Evolutionary conservation across 805 yeast species (phyloP).

Genomic region (Nakazawaea sp.): DNA sequence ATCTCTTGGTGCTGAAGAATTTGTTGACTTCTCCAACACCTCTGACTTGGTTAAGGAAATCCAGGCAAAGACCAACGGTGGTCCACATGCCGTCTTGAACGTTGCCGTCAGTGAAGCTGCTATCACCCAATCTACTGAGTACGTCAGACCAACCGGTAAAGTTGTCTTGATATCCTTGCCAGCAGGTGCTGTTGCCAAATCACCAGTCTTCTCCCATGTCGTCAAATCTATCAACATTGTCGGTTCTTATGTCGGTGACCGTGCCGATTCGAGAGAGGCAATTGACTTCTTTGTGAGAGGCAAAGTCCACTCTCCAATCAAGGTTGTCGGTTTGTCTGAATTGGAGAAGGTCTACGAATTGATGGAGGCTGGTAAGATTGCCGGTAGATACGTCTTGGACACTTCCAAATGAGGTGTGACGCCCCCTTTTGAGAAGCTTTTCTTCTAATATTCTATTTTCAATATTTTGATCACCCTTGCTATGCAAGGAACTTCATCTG

Average conservation of each 20-base stretch:
- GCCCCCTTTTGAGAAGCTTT: not conserved
- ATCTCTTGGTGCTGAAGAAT: constrained; percentile 60
- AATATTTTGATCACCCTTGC: no score
- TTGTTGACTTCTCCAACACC: constrained; percentile 50
- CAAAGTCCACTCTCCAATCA: constrained; percentile 30
- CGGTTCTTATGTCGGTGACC: constrained; percentile 76
- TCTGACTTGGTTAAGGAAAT: constrained; percentile 51
- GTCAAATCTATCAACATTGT: constrained; percentile 54
- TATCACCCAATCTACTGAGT: constrained; percentile 51
- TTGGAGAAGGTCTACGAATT: constrained; percentile 61
- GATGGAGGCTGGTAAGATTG: constrained; percentile 80
- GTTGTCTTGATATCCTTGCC: constrained; percentile 51
- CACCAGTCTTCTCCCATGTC: constrained; percentile 60
- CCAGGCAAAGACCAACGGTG: constrained; percentile 56
- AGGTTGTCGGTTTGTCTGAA: constrained; percentile 68
- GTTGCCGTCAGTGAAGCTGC: constrained; percentile 71
- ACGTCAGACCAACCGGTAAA: constrained; percentile 62
- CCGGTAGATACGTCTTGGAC: constrained; percentile 88
- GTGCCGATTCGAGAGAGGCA: constrained; percentile 54
- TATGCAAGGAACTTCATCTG: no score
- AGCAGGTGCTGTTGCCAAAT: constrained; percentile 56
- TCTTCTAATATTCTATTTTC: not conserved
- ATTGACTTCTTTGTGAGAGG: constrained; percentile 11
- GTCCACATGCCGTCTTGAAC: constrained; percentile 71
- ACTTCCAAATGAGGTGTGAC: constrained; percentile 48